These are phyloP conservation scores for Zygosaccharomyces gambellarensis DNA, from an alignment of 805 yeast genomes.

Conservation along the genomic window DNA sequence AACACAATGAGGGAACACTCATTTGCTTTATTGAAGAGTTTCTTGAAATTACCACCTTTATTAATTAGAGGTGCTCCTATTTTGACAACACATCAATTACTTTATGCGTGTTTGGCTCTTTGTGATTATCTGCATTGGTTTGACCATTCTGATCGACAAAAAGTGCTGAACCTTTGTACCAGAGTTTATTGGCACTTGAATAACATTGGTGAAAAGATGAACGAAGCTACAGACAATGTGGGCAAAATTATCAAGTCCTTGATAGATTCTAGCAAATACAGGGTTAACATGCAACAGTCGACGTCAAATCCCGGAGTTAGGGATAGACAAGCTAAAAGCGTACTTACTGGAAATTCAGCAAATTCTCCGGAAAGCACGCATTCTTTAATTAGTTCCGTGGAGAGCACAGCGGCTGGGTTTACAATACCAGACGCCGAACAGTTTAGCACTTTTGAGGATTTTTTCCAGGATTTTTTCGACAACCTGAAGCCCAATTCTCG, in stretches of 20 bases:
- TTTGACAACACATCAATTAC: slow-evolving; percentile 46
- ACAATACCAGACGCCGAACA: slow-evolving; percentile 44
- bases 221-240: slow-evolving; percentile 57
- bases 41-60: slow-evolving; percentile 42
- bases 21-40: slow-evolving; percentile 42
- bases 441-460: slow-evolving; percentile 52
- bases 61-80: slow-evolving; percentile 53
- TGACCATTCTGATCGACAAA: slow-evolving; percentile 38
- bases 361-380: slow-evolving; percentile 8
- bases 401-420: slow-evolving; percentile 12
- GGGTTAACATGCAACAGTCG: slow-evolving; percentile 16
- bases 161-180: slow-evolving; percentile 44
- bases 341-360: slow-evolving; percentile 2
- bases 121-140: slow-evolving; percentile 44
- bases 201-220: slow-evolving; percentile 50
- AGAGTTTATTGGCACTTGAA: slow-evolving; percentile 55
- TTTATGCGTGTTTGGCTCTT: slow-evolving; percentile 50
- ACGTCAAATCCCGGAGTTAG: slow-evolving; percentile 5
- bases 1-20: slow-evolving; percentile 44
- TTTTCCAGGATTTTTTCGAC: slow-evolving; percentile 46
- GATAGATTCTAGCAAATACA: slow-evolving; percentile 41
- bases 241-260: slow-evolving; percentile 50
- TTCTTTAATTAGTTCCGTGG: slow-evolving; percentile 14
- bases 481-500: slow-evolving; percentile 34
- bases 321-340: slow-evolving; percentile 3